phyloP scores from a whole-genome alignment of 768 basidiomycete species.

The Lepiota venenata region DNA sequence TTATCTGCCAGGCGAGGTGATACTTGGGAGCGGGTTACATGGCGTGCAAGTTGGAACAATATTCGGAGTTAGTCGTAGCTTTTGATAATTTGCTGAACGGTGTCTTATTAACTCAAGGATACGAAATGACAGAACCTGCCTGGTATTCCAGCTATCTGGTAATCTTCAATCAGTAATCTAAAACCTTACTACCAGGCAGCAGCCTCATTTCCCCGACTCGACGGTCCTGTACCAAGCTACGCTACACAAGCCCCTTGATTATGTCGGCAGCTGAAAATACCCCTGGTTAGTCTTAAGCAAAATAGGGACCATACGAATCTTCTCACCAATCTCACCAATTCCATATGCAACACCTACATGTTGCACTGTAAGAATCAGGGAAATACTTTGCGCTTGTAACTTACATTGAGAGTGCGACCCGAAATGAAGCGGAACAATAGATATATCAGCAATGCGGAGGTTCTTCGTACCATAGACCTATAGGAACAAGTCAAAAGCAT shows the following conservation, averaged over 20 bases:
- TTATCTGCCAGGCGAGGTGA: no score
- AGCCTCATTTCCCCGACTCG: no score
- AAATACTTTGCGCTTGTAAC: background rate
- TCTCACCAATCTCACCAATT: background rate
- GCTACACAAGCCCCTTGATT: background rate
- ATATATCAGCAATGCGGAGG: constrained; percentile 52
- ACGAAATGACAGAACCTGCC: no score
- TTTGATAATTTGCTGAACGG: no score
- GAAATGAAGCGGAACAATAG: constrained; percentile 49
- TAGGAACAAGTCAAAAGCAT: background rate
- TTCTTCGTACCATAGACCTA: constrained; percentile 58
- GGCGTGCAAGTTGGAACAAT: no score
- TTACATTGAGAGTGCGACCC: constrained; percentile 43
- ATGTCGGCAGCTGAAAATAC: background rate
- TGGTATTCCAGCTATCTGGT: no score
- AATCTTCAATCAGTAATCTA: no score
- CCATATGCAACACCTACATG: background rate
- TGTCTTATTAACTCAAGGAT: no score
- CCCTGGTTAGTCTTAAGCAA: no score
- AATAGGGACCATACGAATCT: background rate
- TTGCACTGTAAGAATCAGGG: background rate
- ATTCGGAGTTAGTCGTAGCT: no score
- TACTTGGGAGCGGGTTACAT: no score
- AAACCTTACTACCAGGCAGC: no score
- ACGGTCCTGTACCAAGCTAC: background rate